Evolutionary conservation across 768 basidiomycete species (phyloP).

Genomic region (Inosperma sp.): DNA sequence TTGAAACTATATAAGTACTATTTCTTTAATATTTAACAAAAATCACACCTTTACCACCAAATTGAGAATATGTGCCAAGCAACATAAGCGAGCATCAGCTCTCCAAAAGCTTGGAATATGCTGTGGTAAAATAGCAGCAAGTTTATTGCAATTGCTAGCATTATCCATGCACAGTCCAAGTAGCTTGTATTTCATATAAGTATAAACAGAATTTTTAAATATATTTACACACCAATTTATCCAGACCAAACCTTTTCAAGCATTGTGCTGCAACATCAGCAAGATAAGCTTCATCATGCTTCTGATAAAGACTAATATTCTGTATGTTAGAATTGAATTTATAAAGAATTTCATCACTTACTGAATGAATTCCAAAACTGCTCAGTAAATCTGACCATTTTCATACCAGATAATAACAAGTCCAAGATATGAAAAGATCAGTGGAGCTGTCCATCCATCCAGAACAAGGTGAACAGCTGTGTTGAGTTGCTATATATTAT

Average conservation of each 20-base stretch:
- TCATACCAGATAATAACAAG: conserved; percentile 81
- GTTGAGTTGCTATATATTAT: conserved; percentile 1
- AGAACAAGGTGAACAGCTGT: conserved; percentile 28
- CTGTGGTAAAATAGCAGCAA: conserved; percentile 18
- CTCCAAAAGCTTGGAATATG: conserved; percentile 25
- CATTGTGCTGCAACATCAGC: conserved; percentile 24
- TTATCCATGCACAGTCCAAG: conserved; percentile 30
- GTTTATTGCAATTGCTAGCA: conserved; percentile 27
- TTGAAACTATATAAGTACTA: conserved; percentile 8
- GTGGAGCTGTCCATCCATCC: too few species aligned
- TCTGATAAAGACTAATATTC: conserved; percentile 21
- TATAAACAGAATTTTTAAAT: not conserved
- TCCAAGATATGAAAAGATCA: conserved; percentile 29
- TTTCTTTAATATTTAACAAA: not conserved
- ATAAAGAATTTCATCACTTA: conserved; percentile 12
- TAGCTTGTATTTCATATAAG: conserved; percentile 18
- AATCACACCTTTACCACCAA: conserved; percentile 30
- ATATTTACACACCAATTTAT: conserved; percentile 19
- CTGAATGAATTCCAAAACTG: conserved; percentile 33
- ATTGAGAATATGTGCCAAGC: conserved; percentile 32
- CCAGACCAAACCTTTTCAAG: conserved; percentile 24
- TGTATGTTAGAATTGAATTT: not conserved
- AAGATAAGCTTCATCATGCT: conserved; percentile 28
- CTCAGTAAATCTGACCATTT: conserved; percentile 51
- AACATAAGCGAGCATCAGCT: conserved; percentile 14